These are phyloP conservation scores for Teunomyces atbi DNA, from an alignment of 805 yeast species.

Conservation along the genomic window DNA sequence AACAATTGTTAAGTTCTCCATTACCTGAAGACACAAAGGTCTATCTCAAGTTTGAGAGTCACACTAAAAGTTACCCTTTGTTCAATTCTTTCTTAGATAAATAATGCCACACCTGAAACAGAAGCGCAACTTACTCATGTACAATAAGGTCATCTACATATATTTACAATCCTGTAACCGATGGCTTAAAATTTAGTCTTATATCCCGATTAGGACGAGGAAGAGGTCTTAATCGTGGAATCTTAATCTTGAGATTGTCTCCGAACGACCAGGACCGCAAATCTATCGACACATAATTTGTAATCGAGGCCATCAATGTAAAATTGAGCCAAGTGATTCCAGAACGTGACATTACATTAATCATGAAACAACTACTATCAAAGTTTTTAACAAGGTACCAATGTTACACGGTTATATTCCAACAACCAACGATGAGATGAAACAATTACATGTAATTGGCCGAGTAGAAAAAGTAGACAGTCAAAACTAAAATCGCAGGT, in stretches of 20 bases:
- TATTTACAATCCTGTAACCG: constrained; percentile 2
- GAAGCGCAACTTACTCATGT: constrained; percentile 3
- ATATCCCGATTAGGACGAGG: neutral
- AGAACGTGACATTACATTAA: neutral
- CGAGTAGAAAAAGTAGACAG: neutral
- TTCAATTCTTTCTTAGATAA: neutral
- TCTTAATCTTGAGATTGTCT: constrained; percentile 3
- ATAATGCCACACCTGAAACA: constrained; percentile 1
- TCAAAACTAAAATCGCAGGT: neutral
- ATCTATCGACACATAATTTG: neutral
- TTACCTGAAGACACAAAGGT: neutral
- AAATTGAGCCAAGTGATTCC: neutral
- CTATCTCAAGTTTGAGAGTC: neutral
- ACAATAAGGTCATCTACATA: neutral
- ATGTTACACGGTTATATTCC: neutral
- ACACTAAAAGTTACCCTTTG: neutral
- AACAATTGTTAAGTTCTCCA: neutral
- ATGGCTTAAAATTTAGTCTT: constrained; percentile 1
- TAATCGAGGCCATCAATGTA: neutral
- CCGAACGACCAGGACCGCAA: neutral
- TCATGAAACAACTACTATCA: no score
- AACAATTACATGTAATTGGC: neutral
- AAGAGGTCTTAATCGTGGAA: neutral
- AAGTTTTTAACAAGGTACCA: no score
- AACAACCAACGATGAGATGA: neutral